These are phyloP conservation scores for Steccherinum ochraceum DNA, from an alignment of 768 basidiomycete species.

Conservation along the genomic window DNA sequence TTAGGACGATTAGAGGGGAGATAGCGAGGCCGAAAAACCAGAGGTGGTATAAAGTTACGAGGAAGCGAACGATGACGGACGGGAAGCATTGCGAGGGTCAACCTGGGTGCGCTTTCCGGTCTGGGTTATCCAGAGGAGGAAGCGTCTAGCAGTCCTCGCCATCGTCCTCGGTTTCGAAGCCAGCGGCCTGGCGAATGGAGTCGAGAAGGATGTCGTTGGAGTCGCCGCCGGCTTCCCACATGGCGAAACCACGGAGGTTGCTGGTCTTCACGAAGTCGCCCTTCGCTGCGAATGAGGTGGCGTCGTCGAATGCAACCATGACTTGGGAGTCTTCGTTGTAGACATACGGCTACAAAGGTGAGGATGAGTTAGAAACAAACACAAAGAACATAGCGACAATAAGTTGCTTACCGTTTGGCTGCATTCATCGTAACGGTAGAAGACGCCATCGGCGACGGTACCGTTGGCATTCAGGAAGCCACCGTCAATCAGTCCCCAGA, in stretches of 20 bases:
- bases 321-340: slow-evolving; percentile 48
- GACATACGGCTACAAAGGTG: slow-evolving; percentile 49
- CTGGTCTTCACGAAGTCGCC: slow-evolving; percentile 49
- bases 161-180: slow-evolving; percentile 7
- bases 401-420: slow-evolving; percentile 58
- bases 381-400: background rate
- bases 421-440: slow-evolving; percentile 55
- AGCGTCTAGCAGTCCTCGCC: slow-evolving; percentile 1
- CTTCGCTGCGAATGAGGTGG: slow-evolving; percentile 53
- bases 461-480: slow-evolving; percentile 49
- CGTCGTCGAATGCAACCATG: slow-evolving; percentile 63
- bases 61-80: background rate
- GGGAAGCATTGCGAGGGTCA: background rate
- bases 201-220: slow-evolving; percentile 53
- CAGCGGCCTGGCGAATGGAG: slow-evolving; percentile 35
- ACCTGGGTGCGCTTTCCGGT: background rate
- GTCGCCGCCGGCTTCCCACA: slow-evolving; percentile 72
- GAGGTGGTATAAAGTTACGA: too few relatives aligned
- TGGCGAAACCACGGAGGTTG: slow-evolving; percentile 58
- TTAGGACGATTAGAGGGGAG: too few relatives aligned
- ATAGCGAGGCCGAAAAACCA: background rate
- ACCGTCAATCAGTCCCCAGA: slow-evolving; percentile 52
- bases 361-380: background rate
- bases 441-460: slow-evolving; percentile 40
- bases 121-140: background rate